Evolutionary conservation across 1,284 basidiomycete species (phyloP).

Genomic region (Coniferiporia weirii): DNA sequence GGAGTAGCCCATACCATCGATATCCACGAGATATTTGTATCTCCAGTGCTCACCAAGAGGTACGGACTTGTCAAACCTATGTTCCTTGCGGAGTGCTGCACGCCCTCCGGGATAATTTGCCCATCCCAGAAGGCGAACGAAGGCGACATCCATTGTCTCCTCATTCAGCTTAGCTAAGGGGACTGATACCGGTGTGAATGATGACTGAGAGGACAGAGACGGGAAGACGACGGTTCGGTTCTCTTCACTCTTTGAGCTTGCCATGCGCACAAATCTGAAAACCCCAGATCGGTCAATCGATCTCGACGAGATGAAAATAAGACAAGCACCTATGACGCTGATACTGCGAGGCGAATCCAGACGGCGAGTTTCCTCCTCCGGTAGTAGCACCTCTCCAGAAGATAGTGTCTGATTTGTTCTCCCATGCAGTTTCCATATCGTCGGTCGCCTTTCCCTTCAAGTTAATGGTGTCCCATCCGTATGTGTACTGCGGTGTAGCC

Average conservation of each 20-base stretch:
- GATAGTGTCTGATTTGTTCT: conserved; percentile 62
- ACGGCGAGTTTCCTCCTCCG: conserved; percentile 84
- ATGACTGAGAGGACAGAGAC: conserved; percentile 58
- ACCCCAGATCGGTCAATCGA: not conserved
- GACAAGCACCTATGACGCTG: conserved; percentile 75
- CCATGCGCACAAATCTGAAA: conserved; percentile 71
- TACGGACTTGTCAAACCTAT: conserved; percentile 75
- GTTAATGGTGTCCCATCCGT: conserved; percentile 81
- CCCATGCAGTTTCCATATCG: conserved; percentile 81
- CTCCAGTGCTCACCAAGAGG: conserved; percentile 85
- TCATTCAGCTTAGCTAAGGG: conserved; percentile 64
- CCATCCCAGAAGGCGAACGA: conserved; percentile 71
- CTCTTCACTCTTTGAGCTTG: conserved; percentile 51
- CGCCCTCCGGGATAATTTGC: conserved; percentile 79
- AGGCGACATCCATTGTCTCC: conserved; percentile 85
- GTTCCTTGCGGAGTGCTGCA: conserved; percentile 56
- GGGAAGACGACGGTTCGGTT: conserved; percentile 74
- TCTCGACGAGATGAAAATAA: conserved; percentile 2
- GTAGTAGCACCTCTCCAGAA: conserved; percentile 92
- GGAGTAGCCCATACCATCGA: conserved; percentile 95
- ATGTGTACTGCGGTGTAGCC: conserved; percentile 77
- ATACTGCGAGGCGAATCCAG: conserved; percentile 78
- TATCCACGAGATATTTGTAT: conserved; percentile 87
- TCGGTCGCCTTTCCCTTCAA: conserved; percentile 67
- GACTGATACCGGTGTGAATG: conserved; percentile 57